Base-by-base conservation (phyloP, 2,329 filamentous ascomycete genomes). In the Purpureocillium takamizusanense region DNA sequence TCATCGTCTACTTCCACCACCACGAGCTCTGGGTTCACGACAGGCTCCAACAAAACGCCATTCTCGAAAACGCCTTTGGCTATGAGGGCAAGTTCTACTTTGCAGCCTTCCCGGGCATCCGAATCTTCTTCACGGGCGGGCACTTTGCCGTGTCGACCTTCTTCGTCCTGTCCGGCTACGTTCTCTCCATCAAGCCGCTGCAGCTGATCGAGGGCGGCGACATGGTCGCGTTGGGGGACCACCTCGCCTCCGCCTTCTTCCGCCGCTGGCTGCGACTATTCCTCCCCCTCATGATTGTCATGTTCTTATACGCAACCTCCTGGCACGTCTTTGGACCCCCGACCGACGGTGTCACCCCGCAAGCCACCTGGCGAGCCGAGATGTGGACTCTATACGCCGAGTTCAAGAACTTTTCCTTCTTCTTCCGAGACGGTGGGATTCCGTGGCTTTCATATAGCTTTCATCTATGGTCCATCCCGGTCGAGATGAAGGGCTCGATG, bases 361-460 rank as follows among this genome's bases (percentile, higher is more conserved):
- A 70, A 42, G 45, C 45, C 4, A 72, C 46, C 27, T 67, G 69
- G 48, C 43, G 52, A 8, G 67, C 66, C 10, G 75, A 79, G 47
- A 43, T 76, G 2, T 73, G 68, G 60, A 47, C 54, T 7, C 64
- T 68, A 48, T 72, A 71, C 45, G 42, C 53, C 42, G 75, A 83
- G 52, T 64, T 75, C 52, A 84, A 83, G 53, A 82, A 82, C 54
- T 83, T 80, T 59, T 83, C 72, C 56, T 84, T 80, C 52, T 53
- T 82, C 29, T 84, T 76, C 59, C 71, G 73, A 31, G 65, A 65
- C 7, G 74, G 76, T 6, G 72, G 71, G 2, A 60, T 69, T 10
- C 69, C 73, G 10, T 80, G 74, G 64, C 36, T 60, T 17, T 47
- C 34, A 12, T 56, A 76, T 57, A 78, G 79, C 47, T 66, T 64